These are phyloP conservation scores for Malassezia arunalokei DNA, from an alignment of 1,284 basidiomycete genomes.

Conservation along the genomic window DNA sequence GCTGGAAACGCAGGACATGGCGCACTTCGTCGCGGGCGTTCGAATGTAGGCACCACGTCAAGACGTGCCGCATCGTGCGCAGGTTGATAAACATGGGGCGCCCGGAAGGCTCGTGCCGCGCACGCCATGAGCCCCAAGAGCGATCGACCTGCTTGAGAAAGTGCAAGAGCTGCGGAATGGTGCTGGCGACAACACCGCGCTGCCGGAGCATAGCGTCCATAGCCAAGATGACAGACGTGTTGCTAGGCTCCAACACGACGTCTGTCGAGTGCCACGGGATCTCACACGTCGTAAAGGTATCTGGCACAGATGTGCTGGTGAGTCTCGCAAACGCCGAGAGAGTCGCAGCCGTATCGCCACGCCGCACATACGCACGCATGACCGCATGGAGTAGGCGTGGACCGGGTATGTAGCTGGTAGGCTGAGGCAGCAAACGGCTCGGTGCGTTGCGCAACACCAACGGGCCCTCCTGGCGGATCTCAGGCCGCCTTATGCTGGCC, in stretches of 20 bases:
- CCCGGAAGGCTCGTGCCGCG: background rate
- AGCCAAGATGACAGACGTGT: background rate
- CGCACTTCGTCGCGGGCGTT: background rate
- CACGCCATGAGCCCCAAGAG: background rate
- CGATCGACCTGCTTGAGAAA: slow-evolving; percentile 4
- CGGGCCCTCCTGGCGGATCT: background rate
- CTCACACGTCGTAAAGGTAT: too few relatives aligned
- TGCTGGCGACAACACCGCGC: background rate
- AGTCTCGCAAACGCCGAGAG: background rate
- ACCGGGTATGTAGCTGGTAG: background rate
- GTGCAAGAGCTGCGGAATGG: background rate
- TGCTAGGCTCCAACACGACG: slow-evolving; percentile 3
- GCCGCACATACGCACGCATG: background rate
- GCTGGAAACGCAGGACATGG: slow-evolving; percentile 3
- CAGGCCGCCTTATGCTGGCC: background rate
- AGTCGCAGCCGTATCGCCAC: background rate
- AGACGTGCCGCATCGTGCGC: background rate
- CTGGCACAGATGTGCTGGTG: background rate
- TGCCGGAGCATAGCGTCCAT: slow-evolving; percentile 1
- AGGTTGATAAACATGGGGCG: slow-evolving; percentile 3
- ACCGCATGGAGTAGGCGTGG: background rate
- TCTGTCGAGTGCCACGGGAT: background rate
- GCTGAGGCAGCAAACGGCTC: background rate
- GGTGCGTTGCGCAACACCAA: background rate
- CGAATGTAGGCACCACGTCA: background rate